These are phyloP conservation scores for Colletotrichum orbiculare DNA, from an alignment of 2,329 filamentous ascomycete species.

Conservation along the genomic window DNA sequence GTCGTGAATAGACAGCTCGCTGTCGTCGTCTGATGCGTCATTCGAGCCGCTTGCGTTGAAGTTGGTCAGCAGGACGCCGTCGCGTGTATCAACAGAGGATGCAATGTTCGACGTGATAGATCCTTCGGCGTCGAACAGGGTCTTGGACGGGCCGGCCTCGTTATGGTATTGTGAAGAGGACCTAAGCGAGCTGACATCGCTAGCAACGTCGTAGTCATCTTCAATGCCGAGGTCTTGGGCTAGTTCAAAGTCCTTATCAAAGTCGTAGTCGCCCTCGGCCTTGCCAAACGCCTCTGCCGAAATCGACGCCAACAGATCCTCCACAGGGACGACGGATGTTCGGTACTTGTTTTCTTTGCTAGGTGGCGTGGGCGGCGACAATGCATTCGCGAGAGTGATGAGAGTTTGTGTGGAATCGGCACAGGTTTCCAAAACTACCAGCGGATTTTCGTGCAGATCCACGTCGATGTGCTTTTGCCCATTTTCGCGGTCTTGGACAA, in stretches of 20 bases:
- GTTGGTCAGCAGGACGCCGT: slow-evolving; percentile 58
- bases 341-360: slow-evolving; percentile 87
- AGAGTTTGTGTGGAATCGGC: slow-evolving; percentile 97
- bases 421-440: slow-evolving; percentile 93
- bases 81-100: slow-evolving; percentile 53
- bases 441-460: slow-evolving; percentile 79
- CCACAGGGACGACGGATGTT: slow-evolving; percentile 85
- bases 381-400: slow-evolving; percentile 79
- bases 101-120: slow-evolving; percentile 54
- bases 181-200: slow-evolving; percentile 50
- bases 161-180: slow-evolving; percentile 61
- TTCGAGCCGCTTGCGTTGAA: slow-evolving; percentile 46
- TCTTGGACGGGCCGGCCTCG: slow-evolving; percentile 54
- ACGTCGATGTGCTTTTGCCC: slow-evolving; percentile 78
- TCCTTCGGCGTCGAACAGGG: slow-evolving; percentile 58
- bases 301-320: slow-evolving; percentile 91
- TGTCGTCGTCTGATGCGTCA: slow-evolving; percentile 62
- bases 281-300: slow-evolving; percentile 83
- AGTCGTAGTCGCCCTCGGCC: slow-evolving; percentile 70
- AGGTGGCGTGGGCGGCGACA: slow-evolving; percentile 85
- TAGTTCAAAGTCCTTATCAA: slow-evolving; percentile 71
- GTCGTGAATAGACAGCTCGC: slow-evolving; percentile 78
- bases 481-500: slow-evolving; percentile 65
- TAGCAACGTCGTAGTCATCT: slow-evolving; percentile 45
- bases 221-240: slow-evolving; percentile 60